Base-by-base conservation (phyloP, 1,284 basidiomycete species). In the Afroboletus lepidellus region DNA sequence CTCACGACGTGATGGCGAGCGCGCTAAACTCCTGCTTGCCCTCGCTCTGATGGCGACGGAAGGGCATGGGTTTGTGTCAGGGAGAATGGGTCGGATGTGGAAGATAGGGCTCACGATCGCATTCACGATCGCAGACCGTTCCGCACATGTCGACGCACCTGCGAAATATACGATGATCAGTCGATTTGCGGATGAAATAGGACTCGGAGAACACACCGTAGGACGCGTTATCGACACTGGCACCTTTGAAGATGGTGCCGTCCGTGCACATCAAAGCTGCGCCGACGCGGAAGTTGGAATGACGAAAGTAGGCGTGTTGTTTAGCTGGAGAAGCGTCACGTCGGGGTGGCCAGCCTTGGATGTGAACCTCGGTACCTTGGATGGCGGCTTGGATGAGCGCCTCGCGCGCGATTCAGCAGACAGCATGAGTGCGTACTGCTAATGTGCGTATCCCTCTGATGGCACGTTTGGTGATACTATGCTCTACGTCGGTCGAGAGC, bases 211-310 rank as follows among this genome's bases (percentile, higher is more conserved):
- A 56, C 70, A 27, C 48, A 89, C 94, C 90, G 66, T 93, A 94
- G 0, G 90, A 91, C 0, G 92, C 92, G 63, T 96, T 96, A 72
- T 97, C 94, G 53, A 96, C 79, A 64, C 95, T 96, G 34, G 87
- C 84, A 5, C 94, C 93, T 49, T 83, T 87, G 56, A 94, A 79
- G 36, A 95, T 81, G 13, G 76, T 71, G 1, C 90, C 92, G 53
- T 87, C 80, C 1, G 78, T 65, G 2, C 84, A 76, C 18, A 95
- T 72, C 12, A 96, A 72, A 0, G 92, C 88, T 0, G 93, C 92
- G 0, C 94, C 94, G 11, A 97, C 94, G 41, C 88, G 83, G 66
- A 96, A 96, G 30, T 92, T 87, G 39, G 92, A 94, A 70, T 94
- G 92, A 0, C 80, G 85, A 36, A 73, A 76, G 65, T 94, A 92